Conservation (phyloP, 148 eudicot genomes). For the Heliamphora exappendiculata region DNA sequence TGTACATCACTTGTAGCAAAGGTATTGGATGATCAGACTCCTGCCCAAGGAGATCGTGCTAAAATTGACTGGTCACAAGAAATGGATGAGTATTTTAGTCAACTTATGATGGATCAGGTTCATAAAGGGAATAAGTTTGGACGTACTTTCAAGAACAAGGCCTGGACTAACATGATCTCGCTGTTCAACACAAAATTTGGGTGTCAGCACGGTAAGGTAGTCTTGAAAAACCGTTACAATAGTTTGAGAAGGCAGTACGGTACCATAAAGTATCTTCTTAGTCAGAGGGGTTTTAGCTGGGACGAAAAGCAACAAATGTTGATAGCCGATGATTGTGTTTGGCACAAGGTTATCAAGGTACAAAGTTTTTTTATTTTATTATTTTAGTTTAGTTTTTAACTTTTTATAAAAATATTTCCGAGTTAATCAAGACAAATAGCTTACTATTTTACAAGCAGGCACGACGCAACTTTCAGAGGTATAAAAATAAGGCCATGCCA, state of each 20-base stretch:
- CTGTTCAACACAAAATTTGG: slow-evolving; percentile 8
- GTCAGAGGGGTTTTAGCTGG: slow-evolving; percentile 11
- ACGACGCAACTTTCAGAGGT: neutral
- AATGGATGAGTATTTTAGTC: slow-evolving; percentile 1
- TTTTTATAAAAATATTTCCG: neutral
- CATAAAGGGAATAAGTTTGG: slow-evolving; percentile 4
- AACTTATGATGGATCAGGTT: slow-evolving; percentile 8
- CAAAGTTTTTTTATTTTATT: neutral
- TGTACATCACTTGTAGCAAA: neutral
- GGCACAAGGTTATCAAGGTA: slow-evolving; percentile 9
- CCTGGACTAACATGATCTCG: slow-evolving; percentile 6
- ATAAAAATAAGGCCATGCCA: neutral
- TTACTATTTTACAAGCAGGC: slow-evolving; percentile 6
- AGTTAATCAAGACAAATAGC: neutral
- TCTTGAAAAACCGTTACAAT: slow-evolving; percentile 8
- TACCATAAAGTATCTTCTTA: neutral
- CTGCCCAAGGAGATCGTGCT: neutral
- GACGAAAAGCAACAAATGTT: slow-evolving; percentile 5
- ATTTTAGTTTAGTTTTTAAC: too few relatives aligned
- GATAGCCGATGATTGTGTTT: slow-evolving; percentile 1
- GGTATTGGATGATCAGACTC: slow-evolving; percentile 1
- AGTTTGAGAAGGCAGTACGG: slow-evolving; percentile 6
- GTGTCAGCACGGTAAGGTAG: neutral
- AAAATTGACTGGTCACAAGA: slow-evolving; percentile 7
- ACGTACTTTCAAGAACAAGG: slow-evolving; percentile 10